Conservation (phyloP, 2,329 filamentous ascomycete species). For the Immersiporthe knoxdaviesiana region DNA sequence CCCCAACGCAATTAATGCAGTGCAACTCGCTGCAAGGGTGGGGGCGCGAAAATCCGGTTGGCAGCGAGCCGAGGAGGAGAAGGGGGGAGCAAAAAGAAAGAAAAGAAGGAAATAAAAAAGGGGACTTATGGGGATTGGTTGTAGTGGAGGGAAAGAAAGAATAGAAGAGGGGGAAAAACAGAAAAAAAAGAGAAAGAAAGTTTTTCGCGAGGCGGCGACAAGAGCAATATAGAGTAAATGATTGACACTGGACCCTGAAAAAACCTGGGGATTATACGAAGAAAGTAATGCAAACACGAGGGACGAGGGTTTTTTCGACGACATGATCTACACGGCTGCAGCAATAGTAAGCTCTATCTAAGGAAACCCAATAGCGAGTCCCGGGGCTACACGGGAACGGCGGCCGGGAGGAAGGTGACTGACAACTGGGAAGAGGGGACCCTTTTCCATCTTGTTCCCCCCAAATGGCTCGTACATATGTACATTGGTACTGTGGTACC, state of each 20-base stretch:
- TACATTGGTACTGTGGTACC: neutral
- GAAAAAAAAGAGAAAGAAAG: neutral
- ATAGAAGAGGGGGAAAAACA: neutral
- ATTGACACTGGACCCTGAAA: neutral
- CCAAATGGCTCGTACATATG: neutral
- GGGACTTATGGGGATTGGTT: neutral
- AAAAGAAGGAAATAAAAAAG: neutral
- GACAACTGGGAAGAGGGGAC: neutral
- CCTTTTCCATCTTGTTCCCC: neutral
- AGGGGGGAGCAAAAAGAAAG: too few species aligned
- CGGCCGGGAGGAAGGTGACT: neutral
- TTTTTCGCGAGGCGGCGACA: neutral
- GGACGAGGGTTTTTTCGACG: neutral
- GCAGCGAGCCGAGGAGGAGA: neutral
- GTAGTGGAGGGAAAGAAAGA: too few species aligned
- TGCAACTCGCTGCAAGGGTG: neutral
- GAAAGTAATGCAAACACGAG: neutral
- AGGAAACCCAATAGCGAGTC: neutral
- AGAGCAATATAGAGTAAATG: neutral
- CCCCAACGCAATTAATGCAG: neutral
- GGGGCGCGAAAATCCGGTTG: neutral
- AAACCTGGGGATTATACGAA: neutral
- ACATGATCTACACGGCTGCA: neutral
- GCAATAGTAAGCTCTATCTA: neutral
- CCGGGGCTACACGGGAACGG: neutral